Evolutionary conservation across 1,284 basidiomycete species (phyloP), one percentile per base, ranked within the genome.

Genomic region (Ustilago sp.): DNA sequence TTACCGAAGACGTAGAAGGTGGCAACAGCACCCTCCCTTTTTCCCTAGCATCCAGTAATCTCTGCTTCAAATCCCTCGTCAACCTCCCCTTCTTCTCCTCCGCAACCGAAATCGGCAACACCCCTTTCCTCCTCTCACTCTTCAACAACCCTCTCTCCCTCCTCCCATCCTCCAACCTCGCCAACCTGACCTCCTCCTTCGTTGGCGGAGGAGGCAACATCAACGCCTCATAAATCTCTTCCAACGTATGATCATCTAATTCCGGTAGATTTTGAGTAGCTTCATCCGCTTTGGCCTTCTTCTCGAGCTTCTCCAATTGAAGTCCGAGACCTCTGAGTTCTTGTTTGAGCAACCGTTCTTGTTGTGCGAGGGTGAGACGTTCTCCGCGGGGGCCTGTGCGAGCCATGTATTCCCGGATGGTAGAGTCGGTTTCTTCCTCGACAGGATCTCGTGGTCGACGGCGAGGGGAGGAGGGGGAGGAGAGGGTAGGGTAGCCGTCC

Each of bases 141-240:
- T 63, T 9, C 31, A 77, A 23, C 23, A 28, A 3, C 61, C 52
- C 36, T 43, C 23, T 63, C 34, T 66, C 67, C 41, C 67, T 50
- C 7, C 75, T 63, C 17, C 64, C 66, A 32, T 59, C 68, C 17
- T 69, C 65, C 32, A 76, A 55, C 38, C 63, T 57, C 12, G 74
- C 69, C 47, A 76, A 48, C n/a, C 79, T 62, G 12, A 41, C 45
- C 17, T 80, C 76, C 34, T 78, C 74, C 12, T 55, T 34, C 28
- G 64, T 73, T 5, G 74, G 62, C 8, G 71, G 66, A 13, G 71
- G 72, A 1, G 81, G 70, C 12, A 75, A 55, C 41, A 80, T 68
- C 39, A 84, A 54, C 7, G 81, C 83, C 32, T 69, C 75, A 56
- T 84, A 83, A 31, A 84, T 59, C 56, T 81, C 74, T 31, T 83